Evolutionary conservation across 2,329 filamentous ascomycete species (phyloP).

Genomic region (Aspergillus sclerotialis): DNA sequence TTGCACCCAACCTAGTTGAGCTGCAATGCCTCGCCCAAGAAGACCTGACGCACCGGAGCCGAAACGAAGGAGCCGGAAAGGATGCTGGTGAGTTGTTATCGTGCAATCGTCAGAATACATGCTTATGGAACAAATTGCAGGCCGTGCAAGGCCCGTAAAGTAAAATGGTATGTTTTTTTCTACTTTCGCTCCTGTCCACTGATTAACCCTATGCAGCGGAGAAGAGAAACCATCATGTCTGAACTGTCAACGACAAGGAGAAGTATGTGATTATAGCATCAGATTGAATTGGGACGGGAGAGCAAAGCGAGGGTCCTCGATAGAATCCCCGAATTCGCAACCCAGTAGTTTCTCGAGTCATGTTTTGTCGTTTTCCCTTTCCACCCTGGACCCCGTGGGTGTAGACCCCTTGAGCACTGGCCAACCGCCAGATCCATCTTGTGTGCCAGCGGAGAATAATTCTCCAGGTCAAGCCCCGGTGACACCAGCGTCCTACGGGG

Average conservation of each 20-base stretch:
- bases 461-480: slow-evolving; percentile 1
- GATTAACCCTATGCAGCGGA: slow-evolving; percentile 42
- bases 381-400: slow-evolving; percentile 2
- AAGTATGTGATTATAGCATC: slow-evolving; percentile 74
- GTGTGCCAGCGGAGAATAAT: slow-evolving; percentile 4
- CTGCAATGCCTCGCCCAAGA: slow-evolving; percentile 57
- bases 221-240: slow-evolving; percentile 67
- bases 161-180: slow-evolving; percentile 56
- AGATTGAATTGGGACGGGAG: slow-evolving; percentile 75
- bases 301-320: slow-evolving; percentile 50
- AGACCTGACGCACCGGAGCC: slow-evolving; percentile 57
- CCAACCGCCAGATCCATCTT: slow-evolving; percentile 3
- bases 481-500: slow-evolving; percentile 12
- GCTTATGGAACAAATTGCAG: slow-evolving; percentile 34
- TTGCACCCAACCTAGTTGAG: slow-evolving; percentile 13
- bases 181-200: neutral
- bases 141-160: slow-evolving; percentile 72
- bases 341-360: slow-evolving; percentile 16
- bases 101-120: neutral
- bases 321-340: slow-evolving; percentile 26
- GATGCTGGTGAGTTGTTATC: slow-evolving; percentile 57
- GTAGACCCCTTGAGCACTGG: slow-evolving; percentile 3
- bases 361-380: slow-evolving; percentile 9
- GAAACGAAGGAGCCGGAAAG: slow-evolving; percentile 61
- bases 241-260: slow-evolving; percentile 66